Conservation (phyloP, 2,329 filamentous ascomycete species). For the Arthrinium phaeospermum region DNA sequence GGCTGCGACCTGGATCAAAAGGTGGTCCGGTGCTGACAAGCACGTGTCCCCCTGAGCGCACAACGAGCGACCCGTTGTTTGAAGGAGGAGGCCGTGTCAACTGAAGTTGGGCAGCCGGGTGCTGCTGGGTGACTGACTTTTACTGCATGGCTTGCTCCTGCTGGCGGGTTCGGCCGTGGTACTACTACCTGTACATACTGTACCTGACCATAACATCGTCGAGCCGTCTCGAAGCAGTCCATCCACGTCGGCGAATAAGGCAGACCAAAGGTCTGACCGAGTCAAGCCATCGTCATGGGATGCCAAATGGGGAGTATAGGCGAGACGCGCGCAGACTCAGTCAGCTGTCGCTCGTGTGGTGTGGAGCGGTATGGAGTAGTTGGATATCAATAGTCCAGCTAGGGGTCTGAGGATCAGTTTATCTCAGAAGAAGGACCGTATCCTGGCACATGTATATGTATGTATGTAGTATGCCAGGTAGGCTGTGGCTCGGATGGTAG, state of each 20-base stretch:
- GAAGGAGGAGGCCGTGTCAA: background rate
- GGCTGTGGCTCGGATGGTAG: background rate
- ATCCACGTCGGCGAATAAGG: background rate
- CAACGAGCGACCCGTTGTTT: slow-evolving; percentile 4
- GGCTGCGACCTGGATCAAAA: background rate
- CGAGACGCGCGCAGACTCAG: background rate
- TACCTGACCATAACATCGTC: background rate
- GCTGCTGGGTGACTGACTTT: background rate
- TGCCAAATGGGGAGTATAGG: background rate
- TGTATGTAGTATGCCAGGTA: background rate
- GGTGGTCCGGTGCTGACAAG: background rate
- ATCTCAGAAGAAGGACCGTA: background rate
- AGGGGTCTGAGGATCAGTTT: background rate
- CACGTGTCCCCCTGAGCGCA: background rate
- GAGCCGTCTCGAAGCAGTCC: background rate
- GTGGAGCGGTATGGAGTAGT: background rate
- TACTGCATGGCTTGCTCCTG: background rate
- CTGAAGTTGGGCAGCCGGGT: background rate
- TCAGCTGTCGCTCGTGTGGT: slow-evolving; percentile 1
- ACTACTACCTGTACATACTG: no score
- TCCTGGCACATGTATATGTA: background rate
- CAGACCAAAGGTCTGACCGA: background rate
- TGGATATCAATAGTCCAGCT: no score
- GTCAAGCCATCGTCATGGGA: slow-evolving; percentile 13
- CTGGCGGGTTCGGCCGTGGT: background rate